Percentiles rank a stretch among this genome's conserved stretches.
Conservation (phyloP, 1,284 basidiomycete genomes). For the Ceratobasidium sp. region DNA sequence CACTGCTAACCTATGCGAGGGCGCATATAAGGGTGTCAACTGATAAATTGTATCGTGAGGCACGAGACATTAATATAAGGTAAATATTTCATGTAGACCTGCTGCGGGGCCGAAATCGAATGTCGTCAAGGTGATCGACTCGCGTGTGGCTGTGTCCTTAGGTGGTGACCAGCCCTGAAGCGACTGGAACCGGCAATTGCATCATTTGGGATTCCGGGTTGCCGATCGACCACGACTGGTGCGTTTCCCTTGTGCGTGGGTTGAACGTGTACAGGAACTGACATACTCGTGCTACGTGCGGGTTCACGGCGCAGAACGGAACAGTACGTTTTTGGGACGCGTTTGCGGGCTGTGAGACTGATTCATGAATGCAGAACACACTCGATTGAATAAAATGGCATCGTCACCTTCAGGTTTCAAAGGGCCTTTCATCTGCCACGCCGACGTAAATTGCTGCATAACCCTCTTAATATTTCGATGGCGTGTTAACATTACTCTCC, state of each 20-base stretch:
- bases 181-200: conserved; percentile 7
- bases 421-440: conserved; percentile 34
- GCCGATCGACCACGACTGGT: conserved; percentile 19
- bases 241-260: neutral
- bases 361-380: neutral
- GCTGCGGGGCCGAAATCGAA: neutral
- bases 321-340: neutral
- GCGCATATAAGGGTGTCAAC: neutral
- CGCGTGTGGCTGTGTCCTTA: neutral
- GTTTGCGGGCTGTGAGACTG: neutral
- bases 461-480: neutral
- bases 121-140: conserved; percentile 41
- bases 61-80: neutral
- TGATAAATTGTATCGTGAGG: neutral
- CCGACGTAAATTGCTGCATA: conserved; percentile 14
- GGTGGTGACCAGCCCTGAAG: conserved; percentile 5
- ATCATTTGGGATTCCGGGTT: neutral
- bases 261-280: neutral
- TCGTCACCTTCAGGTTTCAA: conserved; percentile 35
- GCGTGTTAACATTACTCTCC: too few relatives aligned
- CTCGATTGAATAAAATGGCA: conserved; percentile 21
- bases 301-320: neutral
- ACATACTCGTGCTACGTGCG: neutral
- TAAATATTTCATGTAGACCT: conserved; percentile 19
- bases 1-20: too few relatives aligned